Percentiles rank a stretch among this genome's conserved stretches.
These are phyloP conservation scores for Ambrosiella cleistominuta DNA, from an alignment of 2,329 filamentous ascomycete species.

Conservation along the genomic window DNA sequence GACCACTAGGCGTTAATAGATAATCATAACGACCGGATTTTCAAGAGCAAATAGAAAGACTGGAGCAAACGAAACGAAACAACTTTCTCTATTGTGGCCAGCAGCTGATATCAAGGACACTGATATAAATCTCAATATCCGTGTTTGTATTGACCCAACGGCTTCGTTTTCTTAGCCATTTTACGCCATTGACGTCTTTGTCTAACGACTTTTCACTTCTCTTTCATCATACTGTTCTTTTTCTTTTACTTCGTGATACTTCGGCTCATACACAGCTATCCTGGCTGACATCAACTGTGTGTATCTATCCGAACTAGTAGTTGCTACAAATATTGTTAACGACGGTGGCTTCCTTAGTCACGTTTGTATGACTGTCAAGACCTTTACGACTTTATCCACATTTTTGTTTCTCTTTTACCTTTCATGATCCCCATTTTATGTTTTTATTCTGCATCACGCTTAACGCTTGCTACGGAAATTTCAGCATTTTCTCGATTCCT, in stretches of 20 bases:
- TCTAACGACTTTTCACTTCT: background rate
- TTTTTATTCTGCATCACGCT: background rate
- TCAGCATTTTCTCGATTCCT: background rate
- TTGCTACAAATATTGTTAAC: background rate
- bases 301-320: too few relatives aligned
- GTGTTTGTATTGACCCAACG: background rate
- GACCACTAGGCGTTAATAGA: background rate
- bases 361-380: background rate
- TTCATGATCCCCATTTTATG: background rate
- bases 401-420: background rate
- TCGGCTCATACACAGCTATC: background rate
- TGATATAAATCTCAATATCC: background rate
- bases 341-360: background rate
- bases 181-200: constrained; percentile 2
- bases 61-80: constrained; percentile 1
- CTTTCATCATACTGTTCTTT: background rate
- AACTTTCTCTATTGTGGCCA: background rate
- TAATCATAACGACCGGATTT: background rate
- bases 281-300: too few relatives aligned
- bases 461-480: background rate
- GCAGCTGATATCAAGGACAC: background rate
- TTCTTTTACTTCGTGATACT: background rate
- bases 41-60: background rate
- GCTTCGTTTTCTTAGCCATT: too few relatives aligned
- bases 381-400: background rate